These are phyloP conservation scores for Gryganskiella cystojenkinii DNA, from an alignment of 192 early-diverging fungal genomes.

Conservation along the genomic window DNA sequence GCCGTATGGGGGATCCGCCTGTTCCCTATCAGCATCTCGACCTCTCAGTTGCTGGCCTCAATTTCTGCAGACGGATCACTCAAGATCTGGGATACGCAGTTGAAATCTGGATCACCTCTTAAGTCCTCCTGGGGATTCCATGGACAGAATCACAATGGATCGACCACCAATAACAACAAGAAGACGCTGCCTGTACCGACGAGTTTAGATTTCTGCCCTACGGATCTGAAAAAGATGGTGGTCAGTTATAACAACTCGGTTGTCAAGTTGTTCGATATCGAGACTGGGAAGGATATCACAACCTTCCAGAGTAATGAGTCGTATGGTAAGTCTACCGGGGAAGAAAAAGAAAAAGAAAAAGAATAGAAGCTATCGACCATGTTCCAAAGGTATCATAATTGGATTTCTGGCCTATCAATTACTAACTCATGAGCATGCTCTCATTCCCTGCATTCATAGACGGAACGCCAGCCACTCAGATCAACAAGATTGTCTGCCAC, in stretches of 20 bases:
- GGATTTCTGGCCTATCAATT: no score
- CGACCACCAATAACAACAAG: background rate
- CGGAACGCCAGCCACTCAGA: conserved; percentile 72
- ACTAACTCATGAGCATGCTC: background rate
- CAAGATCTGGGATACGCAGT: conserved; percentile 83
- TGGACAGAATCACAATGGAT: conserved; percentile 15
- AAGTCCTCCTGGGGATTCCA: conserved; percentile 61
- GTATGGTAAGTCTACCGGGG: conserved; percentile 81
- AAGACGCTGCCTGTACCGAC: conserved; percentile 62
- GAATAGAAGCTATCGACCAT: background rate
- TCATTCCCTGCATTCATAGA: conserved; percentile 51
- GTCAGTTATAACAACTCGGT: conserved; percentile 73
- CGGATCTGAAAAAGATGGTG: conserved; percentile 65
- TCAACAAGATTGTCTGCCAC: conserved; percentile 79
- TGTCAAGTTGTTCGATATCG: conserved; percentile 81
- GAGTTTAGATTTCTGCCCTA: conserved; percentile 73
- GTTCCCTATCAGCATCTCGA: conserved; percentile 62
- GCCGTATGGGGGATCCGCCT: conserved; percentile 87
- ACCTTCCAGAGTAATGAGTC: conserved; percentile 66
- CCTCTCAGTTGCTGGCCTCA: conserved; percentile 70
- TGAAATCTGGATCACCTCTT: conserved; percentile 52
- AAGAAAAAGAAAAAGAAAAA: no score
- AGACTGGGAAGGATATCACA: conserved; percentile 71
- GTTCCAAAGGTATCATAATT: background rate
- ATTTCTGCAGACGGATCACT: conserved; percentile 84